Evolutionary conservation across 768 basidiomycete genomes (phyloP).

Genomic region (Suillus decipiens): DNA sequence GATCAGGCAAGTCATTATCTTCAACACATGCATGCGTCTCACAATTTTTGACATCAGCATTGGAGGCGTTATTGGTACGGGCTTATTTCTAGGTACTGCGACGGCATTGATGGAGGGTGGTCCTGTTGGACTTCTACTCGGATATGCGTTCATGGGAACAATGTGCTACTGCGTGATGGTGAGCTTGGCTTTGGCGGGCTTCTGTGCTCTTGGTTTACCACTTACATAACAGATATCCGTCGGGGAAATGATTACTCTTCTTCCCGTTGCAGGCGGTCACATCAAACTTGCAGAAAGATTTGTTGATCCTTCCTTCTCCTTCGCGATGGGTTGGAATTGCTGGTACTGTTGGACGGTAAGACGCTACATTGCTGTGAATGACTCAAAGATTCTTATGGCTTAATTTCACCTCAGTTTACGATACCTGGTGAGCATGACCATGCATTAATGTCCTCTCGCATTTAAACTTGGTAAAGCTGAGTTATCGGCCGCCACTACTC

Average conservation of each 20-base stretch:
- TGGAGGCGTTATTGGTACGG: background rate
- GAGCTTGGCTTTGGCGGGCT: background rate
- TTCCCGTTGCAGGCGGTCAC: background rate
- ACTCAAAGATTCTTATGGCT: background rate
- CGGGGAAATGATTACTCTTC: background rate
- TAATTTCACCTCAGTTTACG: background rate
- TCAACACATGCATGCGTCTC: background rate
- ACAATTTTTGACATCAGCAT: background rate
- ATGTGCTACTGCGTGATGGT: background rate
- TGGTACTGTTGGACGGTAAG: constrained; percentile 3
- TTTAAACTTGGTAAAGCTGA: background rate
- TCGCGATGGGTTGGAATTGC: constrained; percentile 1
- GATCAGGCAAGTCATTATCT: background rate
- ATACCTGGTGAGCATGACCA: background rate
- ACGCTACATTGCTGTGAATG: background rate
- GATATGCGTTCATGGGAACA: background rate
- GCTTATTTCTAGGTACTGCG: background rate
- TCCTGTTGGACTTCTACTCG: background rate
- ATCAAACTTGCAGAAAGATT: background rate
- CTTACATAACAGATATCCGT: background rate
- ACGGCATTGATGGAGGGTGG: background rate
- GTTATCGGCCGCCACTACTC: background rate
- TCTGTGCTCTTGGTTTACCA: background rate
- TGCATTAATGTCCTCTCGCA: background rate
- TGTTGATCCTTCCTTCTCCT: background rate